A percentile compares a stretch with the other conserved stretches of the same genome.
Evolutionary conservation across 805 yeast species (phyloP).

Genomic region (Pichia cephalocereana): DNA sequence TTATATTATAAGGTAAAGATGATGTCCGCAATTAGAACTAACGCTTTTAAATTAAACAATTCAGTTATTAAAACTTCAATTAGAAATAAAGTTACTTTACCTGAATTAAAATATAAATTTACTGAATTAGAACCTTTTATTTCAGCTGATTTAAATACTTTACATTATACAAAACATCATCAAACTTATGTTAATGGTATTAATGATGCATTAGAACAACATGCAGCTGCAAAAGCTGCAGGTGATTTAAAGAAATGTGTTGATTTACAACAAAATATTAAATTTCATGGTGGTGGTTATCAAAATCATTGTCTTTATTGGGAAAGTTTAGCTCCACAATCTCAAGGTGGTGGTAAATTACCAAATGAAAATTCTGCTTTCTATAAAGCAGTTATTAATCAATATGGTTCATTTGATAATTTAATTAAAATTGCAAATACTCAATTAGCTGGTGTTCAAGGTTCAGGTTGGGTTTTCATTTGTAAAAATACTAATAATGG

Average conservation of each 20-base stretch:
- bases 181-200: slow-evolving; percentile 84
- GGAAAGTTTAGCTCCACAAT: slow-evolving; percentile 75
- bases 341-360: slow-evolving; percentile 67
- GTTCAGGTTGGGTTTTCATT: slow-evolving; percentile 93
- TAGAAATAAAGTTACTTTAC: slow-evolving; percentile 65
- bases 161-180: slow-evolving; percentile 86
- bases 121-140: slow-evolving; percentile 82
- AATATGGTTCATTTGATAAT: slow-evolving; percentile 67
- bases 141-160: slow-evolving; percentile 77
- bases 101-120: slow-evolving; percentile 76
- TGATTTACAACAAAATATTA: slow-evolving; percentile 63
- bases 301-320: slow-evolving; percentile 81
- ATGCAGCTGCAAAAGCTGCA: slow-evolving; percentile 50
- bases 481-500: slow-evolving; percentile 73
- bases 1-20: slow-evolving; percentile 1
- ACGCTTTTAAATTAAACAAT: slow-evolving; percentile 8
- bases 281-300: slow-evolving; percentile 91
- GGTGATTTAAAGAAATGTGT: slow-evolving; percentile 53
- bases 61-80: slow-evolving; percentile 15
- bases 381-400: slow-evolving; percentile 45
- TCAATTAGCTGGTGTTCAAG: slow-evolving; percentile 80
- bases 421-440: slow-evolving; percentile 56
- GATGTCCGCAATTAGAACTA: slow-evolving; percentile 21
- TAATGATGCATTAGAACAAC: slow-evolving; percentile 69
- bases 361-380: slow-evolving; percentile 49